A percentile compares a stretch with the other conserved stretches of the same genome.
These are phyloP conservation scores for Bimuria novae-zelandiae DNA, from an alignment of 2,329 filamentous ascomycete genomes.

Conservation along the genomic window DNA sequence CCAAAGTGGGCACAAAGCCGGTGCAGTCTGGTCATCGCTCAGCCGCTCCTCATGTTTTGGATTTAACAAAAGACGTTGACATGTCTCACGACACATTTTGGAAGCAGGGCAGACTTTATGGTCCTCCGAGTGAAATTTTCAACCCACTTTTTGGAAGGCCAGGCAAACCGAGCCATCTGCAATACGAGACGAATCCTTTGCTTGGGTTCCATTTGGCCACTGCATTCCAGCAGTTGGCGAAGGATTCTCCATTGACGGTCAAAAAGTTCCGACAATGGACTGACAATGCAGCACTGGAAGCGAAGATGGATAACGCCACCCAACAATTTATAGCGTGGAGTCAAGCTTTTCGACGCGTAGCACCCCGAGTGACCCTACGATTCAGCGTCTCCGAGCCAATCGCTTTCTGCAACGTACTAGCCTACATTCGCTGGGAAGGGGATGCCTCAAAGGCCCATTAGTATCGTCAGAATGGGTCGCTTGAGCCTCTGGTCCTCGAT, in stretches of 20 bases:
- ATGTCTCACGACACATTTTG: slow-evolving; percentile 30
- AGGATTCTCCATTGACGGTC: background rate
- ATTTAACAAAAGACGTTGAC: slow-evolving; percentile 12
- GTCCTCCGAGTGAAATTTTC: slow-evolving; percentile 14
- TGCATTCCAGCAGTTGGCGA: slow-evolving; percentile 8
- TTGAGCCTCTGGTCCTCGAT: slow-evolving; percentile 51
- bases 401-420: slow-evolving; percentile 58
- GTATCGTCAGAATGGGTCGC: slow-evolving; percentile 51
- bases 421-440: slow-evolving; percentile 42
- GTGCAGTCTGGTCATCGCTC: slow-evolving; percentile 17
- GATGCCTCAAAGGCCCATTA: slow-evolving; percentile 43
- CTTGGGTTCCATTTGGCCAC: slow-evolving; percentile 62
- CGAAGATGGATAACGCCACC: too few relatives aligned
- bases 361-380: slow-evolving; percentile 48
- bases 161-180: slow-evolving; percentile 14
- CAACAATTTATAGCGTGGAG: slow-evolving; percentile 56
- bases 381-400: slow-evolving; percentile 57
- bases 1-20: slow-evolving; percentile 4
- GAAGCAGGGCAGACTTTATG: slow-evolving; percentile 28
- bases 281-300: slow-evolving; percentile 19
- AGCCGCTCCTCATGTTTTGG: slow-evolving; percentile 29
- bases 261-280: slow-evolving; percentile 35
- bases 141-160: slow-evolving; percentile 36
- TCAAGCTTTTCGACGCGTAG: slow-evolving; percentile 44
- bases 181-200: slow-evolving; percentile 58